Evolutionary conservation across 179 eudicot genomes (phyloP).

Genomic region (Dionaea muscipula): DNA sequence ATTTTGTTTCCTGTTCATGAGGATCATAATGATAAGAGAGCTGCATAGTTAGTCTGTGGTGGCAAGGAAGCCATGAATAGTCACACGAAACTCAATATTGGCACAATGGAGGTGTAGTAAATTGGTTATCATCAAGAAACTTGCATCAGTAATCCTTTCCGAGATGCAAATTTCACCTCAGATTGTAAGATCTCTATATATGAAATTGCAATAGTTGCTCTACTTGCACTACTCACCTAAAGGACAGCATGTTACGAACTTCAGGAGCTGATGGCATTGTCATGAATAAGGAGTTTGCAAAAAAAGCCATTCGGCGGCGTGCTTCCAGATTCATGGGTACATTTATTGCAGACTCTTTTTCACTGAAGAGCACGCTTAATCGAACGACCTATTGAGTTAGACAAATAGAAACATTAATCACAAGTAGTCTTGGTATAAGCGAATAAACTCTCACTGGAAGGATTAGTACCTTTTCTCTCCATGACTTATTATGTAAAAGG

Average conservation of each 20-base stretch:
- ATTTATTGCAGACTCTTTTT: conserved; percentile 92
- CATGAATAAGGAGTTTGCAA: conserved; percentile 94
- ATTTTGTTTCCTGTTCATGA: too few species aligned
- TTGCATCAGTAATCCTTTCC: too few species aligned
- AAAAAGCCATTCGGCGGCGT: conserved; percentile 93
- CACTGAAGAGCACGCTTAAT: conserved; percentile 74
- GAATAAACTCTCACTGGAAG: neutral
- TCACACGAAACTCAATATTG: too few species aligned
- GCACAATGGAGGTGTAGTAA: too few species aligned
- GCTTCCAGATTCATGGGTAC: conserved; percentile 97
- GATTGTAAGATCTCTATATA: too few species aligned
- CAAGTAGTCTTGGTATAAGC: neutral
- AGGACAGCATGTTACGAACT: conserved; percentile 97
- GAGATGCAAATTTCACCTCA: too few species aligned
- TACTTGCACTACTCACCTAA: conserved; percentile 47
- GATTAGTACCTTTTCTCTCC: conserved; percentile 72
- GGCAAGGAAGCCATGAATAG: too few species aligned
- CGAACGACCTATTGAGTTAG: conserved; percentile 49
- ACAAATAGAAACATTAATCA: neutral
- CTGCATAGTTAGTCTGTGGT: too few species aligned
- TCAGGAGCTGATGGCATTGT: conserved; percentile 90
- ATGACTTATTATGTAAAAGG: conserved; percentile 32
- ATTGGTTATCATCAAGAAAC: too few species aligned
- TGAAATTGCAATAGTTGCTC: neutral
- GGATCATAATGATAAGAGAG: too few species aligned